Evolutionary conservation across 768 basidiomycete species (phyloP), one percentile per base, ranked within the genome.

Genomic region (Rhodotorula paludigena): DNA sequence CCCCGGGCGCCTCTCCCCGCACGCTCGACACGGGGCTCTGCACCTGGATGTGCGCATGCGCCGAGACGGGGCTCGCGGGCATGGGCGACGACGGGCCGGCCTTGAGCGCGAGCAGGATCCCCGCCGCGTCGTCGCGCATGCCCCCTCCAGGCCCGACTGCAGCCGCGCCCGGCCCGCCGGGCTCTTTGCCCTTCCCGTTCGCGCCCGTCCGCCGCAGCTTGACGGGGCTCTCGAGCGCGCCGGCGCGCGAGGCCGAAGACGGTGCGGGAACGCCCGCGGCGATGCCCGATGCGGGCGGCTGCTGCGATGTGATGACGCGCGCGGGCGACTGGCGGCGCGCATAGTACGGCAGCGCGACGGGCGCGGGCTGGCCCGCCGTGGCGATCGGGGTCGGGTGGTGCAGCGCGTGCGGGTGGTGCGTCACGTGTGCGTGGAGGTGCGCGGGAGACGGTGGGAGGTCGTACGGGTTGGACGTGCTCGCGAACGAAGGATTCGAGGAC

Each of bases 311-410:
- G 23, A 57, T 2, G 25, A 36, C 20, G 3, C 53, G 52, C 30
- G 36, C 35, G 47, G 53, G 61, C 16, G 53, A 47, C 23, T 63
- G 61, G 3, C 67, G 28, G 15, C 61, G 57, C n/a, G 61, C 38
- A 30, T 60, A 64, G 57, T 68, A 68, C 15, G 62, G 54, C 28
- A 59, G 36, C 3, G 67, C 67, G 62, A 68, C 67, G 30, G 67
- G 67, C 21, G 67, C 67, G 20, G 53, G 44, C 33, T 63, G 61
- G 14, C 67, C 67, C 1, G 67, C 61, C 18, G 53, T 47, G 28
- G 58, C 32, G 32, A 44, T 45, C 20, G 35, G 52, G 6, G n/a
- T n/a, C n/a, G n/a, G n/a, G n/a, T n/a, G n/a, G n/a, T n/a, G n/a
- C n/a, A n/a, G n/a, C n/a, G n/a, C n/a, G n/a, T n/a, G n/a, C n/a